Evolutionary conservation across 2,329 filamentous ascomycete genomes (phyloP).

Genomic region (Penicillium palitans): DNA sequence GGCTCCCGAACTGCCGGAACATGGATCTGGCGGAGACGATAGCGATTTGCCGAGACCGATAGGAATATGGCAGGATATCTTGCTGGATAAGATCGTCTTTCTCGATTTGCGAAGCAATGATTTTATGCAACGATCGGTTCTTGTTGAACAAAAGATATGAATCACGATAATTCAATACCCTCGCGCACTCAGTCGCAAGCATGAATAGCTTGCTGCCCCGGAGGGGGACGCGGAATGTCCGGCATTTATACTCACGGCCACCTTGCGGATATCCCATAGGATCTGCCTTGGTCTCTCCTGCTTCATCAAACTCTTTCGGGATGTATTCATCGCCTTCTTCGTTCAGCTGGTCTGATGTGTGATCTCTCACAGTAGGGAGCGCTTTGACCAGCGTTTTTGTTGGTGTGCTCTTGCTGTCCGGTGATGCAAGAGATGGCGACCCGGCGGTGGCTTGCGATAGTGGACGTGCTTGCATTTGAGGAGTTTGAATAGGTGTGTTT

Average conservation of each 20-base stretch:
- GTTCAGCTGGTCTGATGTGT: constrained; percentile 93
- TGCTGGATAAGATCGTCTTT: constrained; percentile 96
- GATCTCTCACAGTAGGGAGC: constrained; percentile 90
- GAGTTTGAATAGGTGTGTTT: constrained; percentile 40
- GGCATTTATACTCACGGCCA: constrained; percentile 83
- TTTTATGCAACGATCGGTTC: constrained; percentile 94
- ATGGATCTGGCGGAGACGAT: constrained; percentile 97
- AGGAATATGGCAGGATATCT: constrained; percentile 95
- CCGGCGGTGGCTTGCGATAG: constrained; percentile 34
- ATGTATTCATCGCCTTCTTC: constrained; percentile 91
- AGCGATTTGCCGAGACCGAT: constrained; percentile 95
- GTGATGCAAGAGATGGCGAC: constrained; percentile 61
- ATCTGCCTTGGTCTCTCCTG: constrained; percentile 91
- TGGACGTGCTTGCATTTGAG: constrained; percentile 42
- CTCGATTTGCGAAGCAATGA: constrained; percentile 91
- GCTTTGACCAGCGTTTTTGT: constrained; percentile 86
- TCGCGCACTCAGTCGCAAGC: constrained; percentile 95
- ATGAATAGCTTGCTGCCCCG: constrained; percentile 95
- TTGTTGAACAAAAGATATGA: constrained; percentile 99
- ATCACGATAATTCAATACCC: constrained; percentile 89
- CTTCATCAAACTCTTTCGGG: constrained; percentile 87
- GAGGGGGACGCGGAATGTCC: constrained; percentile 89
- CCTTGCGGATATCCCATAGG: constrained; percentile 78
- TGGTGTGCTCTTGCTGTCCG: constrained; percentile 68
- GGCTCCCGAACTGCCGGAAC: constrained; percentile 97